phyloP scores from a whole-genome alignment of 768 basidiomycete genomes.

The Boletus reticulatus region DNA sequence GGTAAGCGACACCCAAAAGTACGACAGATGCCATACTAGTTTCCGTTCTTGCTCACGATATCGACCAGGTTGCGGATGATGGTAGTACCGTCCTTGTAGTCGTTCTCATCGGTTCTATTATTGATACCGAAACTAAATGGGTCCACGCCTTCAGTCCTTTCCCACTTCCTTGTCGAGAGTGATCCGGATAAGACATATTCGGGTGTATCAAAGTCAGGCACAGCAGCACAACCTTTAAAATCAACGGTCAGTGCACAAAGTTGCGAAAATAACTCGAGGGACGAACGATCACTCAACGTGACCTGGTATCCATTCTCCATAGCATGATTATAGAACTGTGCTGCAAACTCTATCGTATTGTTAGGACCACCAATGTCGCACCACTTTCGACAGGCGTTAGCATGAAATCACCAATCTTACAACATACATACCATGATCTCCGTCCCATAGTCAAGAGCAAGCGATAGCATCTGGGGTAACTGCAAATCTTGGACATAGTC shows the following conservation, averaged over 20 bases:
- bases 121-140: constrained; percentile 51
- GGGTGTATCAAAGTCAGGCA: constrained; percentile 55
- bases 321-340: constrained; percentile 45
- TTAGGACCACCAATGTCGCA: constrained; percentile 57
- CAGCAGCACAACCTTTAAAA: constrained; percentile 43
- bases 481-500: constrained; percentile 54
- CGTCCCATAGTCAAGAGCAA: constrained; percentile 45
- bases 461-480: constrained; percentile 49
- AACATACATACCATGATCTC: constrained; percentile 49
- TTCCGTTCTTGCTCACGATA: constrained; percentile 61
- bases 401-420: background rate
- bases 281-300: constrained; percentile 43
- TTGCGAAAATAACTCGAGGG: background rate
- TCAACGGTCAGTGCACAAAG: background rate
- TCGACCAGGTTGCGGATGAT: constrained; percentile 54
- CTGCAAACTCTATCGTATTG: constrained; percentile 43
- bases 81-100: constrained; percentile 49
- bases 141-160: constrained; percentile 59
- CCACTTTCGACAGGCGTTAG: constrained; percentile 37
- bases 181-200: constrained; percentile 50
- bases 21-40: constrained; percentile 41
- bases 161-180: constrained; percentile 50
- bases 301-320: constrained; percentile 43
- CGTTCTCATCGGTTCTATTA: constrained; percentile 36
- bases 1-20: background rate